phyloP scores from a whole-genome alignment of 305 asterid species.

The Euphrasia arctica region DNA sequence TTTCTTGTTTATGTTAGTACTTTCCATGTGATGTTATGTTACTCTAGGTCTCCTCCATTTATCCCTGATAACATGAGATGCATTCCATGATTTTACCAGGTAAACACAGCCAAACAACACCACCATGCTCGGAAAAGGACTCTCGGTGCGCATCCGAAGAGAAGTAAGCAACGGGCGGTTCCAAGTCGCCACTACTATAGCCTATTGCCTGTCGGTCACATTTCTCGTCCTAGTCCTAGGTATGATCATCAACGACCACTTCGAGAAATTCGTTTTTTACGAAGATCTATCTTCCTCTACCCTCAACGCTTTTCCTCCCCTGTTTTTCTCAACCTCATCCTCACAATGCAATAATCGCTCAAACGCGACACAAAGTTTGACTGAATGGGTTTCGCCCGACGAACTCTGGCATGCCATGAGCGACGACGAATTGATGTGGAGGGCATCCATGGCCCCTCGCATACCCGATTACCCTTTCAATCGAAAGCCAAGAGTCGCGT shows the following conservation, averaged over 20 bases:
- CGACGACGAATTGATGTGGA: slow-evolving; percentile 62
- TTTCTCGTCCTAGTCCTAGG: slow-evolving; percentile 45
- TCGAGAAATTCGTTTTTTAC: slow-evolving; percentile 41
- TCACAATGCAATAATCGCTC: slow-evolving; percentile 27
- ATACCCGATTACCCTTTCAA: slow-evolving; percentile 38
- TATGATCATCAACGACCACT: slow-evolving; percentile 49
- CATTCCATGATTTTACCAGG: neutral
- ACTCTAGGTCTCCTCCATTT: slow-evolving; percentile 16
- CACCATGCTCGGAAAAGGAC: slow-evolving; percentile 33
- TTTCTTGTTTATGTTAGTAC: slow-evolving; percentile 27
- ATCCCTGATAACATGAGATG: slow-evolving; percentile 8
- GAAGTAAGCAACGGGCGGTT: slow-evolving; percentile 40
- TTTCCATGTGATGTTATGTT: slow-evolving; percentile 23
- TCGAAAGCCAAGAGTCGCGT: slow-evolving; percentile 57
- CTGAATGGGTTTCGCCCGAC: slow-evolving; percentile 30
- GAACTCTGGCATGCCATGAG: slow-evolving; percentile 45
- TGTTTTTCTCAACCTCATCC: slow-evolving; percentile 28
- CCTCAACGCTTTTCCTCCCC: slow-evolving; percentile 44
- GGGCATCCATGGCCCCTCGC: slow-evolving; percentile 67
- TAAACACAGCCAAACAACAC: neutral
- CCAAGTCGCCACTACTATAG: slow-evolving; percentile 46
- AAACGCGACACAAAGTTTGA: slow-evolving; percentile 10
- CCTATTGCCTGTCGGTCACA: slow-evolving; percentile 43
- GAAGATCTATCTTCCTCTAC: slow-evolving; percentile 55
- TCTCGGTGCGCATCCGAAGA: slow-evolving; percentile 34